Conservation (phyloP, 2,329 filamentous ascomycete species). For the Fusarium sp. region DNA sequence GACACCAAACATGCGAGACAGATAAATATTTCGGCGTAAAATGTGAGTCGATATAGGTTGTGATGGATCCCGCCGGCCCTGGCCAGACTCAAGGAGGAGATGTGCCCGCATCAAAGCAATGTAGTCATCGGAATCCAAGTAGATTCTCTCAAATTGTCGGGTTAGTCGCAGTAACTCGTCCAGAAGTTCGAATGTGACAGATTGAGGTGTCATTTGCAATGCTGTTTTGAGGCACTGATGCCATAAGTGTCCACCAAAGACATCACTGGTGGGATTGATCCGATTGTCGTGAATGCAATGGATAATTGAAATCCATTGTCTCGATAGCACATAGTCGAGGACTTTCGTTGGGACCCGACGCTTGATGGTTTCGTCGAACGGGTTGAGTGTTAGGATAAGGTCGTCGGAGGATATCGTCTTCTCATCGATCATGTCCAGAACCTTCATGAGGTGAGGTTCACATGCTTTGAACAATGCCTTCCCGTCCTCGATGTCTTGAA, state of each 20-base stretch:
- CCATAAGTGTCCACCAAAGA: constrained; percentile 29
- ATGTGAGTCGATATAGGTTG: constrained; percentile 5
- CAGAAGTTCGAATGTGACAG: constrained; percentile 25
- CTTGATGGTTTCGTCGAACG: constrained; percentile 26
- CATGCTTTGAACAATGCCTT: constrained; percentile 16
- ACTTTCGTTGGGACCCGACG: background rate
- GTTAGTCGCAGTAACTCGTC: constrained; percentile 22
- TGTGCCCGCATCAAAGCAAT: constrained; percentile 14
- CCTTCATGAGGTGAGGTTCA: constrained; percentile 6
- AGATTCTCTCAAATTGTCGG: constrained; percentile 5
- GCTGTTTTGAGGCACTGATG: constrained; percentile 18
- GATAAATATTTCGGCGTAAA: constrained; percentile 21
- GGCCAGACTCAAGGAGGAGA: constrained; percentile 13
- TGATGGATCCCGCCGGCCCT: background rate
- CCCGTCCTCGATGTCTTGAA: background rate
- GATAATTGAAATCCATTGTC: constrained; percentile 24
- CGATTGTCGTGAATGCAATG: constrained; percentile 20
- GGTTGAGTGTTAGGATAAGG: constrained; percentile 35
- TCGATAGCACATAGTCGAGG: constrained; percentile 25
- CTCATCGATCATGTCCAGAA: constrained; percentile 22
- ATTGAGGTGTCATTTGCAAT: constrained; percentile 25
- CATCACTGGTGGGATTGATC: constrained; percentile 1
- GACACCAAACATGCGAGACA: constrained; percentile 9
- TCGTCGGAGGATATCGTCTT: constrained; percentile 31
- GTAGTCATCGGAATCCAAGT: constrained; percentile 11